Evolutionary conservation across 2,329 filamentous ascomycete species (phyloP).

Genomic region (Nothopassalora personata): DNA sequence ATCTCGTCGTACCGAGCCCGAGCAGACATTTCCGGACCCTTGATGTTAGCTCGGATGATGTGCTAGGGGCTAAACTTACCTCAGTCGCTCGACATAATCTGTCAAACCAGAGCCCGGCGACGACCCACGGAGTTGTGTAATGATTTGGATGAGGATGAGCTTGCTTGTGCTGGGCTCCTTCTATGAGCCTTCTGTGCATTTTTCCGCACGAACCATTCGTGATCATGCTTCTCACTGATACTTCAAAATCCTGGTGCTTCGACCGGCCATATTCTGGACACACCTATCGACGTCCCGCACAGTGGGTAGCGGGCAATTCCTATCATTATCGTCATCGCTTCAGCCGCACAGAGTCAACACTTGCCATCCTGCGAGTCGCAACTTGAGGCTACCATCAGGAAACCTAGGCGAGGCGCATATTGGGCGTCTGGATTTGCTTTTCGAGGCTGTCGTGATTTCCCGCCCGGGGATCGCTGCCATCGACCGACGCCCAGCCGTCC

Average conservation of each 20-base stretch:
- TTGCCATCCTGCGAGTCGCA: neutral
- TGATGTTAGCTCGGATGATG: slow-evolving; percentile 1
- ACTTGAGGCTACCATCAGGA: neutral
- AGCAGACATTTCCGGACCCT: neutral
- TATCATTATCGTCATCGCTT: neutral
- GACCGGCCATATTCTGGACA: neutral
- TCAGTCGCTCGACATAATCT: neutral
- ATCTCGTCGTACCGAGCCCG: neutral
- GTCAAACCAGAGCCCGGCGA: neutral
- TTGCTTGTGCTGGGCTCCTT: neutral
- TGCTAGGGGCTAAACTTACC: neutral
- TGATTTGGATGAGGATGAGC: neutral
- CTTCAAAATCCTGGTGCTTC: neutral
- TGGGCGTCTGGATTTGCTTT: neutral
- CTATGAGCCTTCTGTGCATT: neutral
- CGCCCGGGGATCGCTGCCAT: neutral
- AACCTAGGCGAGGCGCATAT: neutral
- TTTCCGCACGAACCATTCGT: neutral
- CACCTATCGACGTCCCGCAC: neutral
- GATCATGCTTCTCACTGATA: neutral
- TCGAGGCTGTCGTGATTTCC: slow-evolving; percentile 15
- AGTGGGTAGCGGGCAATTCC: neutral
- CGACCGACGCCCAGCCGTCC: neutral
- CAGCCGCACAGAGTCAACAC: neutral
- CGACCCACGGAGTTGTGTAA: neutral